Evolutionary conservation across 148 eudicot genomes (phyloP).

Genomic region (Fagopyrum homotropicum): DNA sequence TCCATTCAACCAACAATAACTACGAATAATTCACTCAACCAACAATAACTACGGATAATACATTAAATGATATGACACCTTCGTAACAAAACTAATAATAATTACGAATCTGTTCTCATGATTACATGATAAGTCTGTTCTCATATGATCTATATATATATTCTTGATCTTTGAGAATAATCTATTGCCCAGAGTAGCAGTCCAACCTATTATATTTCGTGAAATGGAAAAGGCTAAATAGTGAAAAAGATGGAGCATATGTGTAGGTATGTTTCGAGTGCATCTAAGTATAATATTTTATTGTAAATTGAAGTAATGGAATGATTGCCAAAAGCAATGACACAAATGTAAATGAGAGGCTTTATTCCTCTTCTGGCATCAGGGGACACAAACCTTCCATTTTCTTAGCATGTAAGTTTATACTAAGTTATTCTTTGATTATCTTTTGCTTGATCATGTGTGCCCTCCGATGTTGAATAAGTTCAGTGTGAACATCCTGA

Average conservation of each 20-base stretch:
- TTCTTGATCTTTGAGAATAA: too few species aligned
- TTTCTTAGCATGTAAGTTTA: constrained; percentile 67
- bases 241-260: too few species aligned
- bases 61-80: too few species aligned
- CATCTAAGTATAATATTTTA: background rate
- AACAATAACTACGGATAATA: too few species aligned
- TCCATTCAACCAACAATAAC: too few species aligned
- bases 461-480: constrained; percentile 71
- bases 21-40: too few species aligned
- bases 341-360: background rate
- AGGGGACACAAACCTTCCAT: constrained; percentile 82
- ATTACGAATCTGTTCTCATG: too few species aligned
- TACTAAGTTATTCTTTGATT: constrained; percentile 49
- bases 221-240: background rate
- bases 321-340: background rate
- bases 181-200: too few species aligned
- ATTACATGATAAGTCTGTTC: too few species aligned
- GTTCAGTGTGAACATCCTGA: constrained; percentile 91
- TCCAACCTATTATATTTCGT: background rate
- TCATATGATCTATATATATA: too few species aligned
- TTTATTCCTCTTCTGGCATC: constrained; percentile 89
- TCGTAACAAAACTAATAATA: too few species aligned
- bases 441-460: constrained; percentile 82
- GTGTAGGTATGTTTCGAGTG: background rate
- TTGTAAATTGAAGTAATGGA: background rate